A percentile compares a stretch with the other conserved stretches of the same genome.
Evolutionary conservation across 2,329 filamentous ascomycete species (phyloP).

Genomic region (Aspergillus pseudonomiae): DNA sequence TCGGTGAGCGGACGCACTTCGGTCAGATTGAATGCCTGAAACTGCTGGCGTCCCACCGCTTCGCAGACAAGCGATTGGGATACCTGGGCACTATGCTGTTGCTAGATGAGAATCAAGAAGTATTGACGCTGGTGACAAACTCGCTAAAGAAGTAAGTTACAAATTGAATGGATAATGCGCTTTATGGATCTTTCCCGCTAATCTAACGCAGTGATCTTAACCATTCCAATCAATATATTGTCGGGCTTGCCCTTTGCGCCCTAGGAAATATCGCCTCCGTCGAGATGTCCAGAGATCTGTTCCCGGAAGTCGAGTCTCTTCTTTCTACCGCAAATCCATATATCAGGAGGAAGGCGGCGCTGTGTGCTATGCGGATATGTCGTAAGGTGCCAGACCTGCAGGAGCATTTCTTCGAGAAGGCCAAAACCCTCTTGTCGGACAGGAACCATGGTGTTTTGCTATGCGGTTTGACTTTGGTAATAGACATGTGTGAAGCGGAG

Average conservation of each 20-base stretch:
- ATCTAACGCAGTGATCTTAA: conserved; percentile 74
- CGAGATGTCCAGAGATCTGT: conserved; percentile 97
- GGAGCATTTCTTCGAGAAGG: conserved; percentile 96
- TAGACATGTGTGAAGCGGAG: conserved; percentile 90
- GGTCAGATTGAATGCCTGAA: conserved; percentile 99
- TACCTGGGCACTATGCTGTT: conserved; percentile 95
- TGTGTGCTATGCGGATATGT: conserved; percentile 99
- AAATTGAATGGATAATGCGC: background rate
- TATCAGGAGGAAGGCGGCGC: conserved; percentile 90
- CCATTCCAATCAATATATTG: conserved; percentile 97
- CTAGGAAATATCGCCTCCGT: conserved; percentile 96
- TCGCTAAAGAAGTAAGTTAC: conserved; percentile 87
- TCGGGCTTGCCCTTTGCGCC: conserved; percentile 92
- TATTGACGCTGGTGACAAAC: conserved; percentile 94
- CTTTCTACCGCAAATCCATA: conserved; percentile 96
- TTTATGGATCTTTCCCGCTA: conserved; percentile 28
- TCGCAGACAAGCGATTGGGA: conserved; percentile 94
- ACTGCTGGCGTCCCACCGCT: conserved; percentile 91
- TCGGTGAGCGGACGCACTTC: conserved; percentile 96
- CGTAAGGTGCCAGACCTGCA: conserved; percentile 96
- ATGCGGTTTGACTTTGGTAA: conserved; percentile 87
- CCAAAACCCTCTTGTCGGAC: conserved; percentile 82
- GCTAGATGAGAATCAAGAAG: conserved; percentile 97
- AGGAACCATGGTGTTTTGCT: conserved; percentile 94
- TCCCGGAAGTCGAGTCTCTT: conserved; percentile 91